Evolutionary conservation across 179 eudicot species (phyloP).

Genomic region (Sideroxylon spinosum): DNA sequence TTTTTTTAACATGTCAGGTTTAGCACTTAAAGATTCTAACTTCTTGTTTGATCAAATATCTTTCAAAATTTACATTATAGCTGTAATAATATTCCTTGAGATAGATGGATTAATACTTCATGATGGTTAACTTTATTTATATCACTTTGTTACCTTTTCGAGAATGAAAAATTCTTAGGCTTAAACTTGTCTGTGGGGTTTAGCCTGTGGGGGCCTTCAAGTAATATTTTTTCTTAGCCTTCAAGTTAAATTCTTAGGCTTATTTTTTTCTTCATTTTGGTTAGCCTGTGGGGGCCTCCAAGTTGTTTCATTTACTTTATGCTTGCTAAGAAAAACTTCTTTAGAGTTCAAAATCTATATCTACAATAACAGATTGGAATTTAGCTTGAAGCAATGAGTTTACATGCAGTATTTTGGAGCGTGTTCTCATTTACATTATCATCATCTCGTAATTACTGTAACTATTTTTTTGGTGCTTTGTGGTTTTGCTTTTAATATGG

Average conservation of each 20-base stretch:
- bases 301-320: background rate
- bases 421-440: background rate
- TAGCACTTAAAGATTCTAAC: conserved; percentile 16
- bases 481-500: background rate
- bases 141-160: background rate
- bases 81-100: background rate
- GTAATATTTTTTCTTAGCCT: too few species aligned
- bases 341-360: background rate
- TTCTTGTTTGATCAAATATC: background rate
- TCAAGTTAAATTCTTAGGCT: too few species aligned
- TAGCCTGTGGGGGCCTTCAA: too few species aligned
- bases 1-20: background rate
- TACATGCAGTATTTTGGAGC: background rate
- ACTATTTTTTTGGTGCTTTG: background rate
- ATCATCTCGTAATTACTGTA: background rate
- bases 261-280: background rate
- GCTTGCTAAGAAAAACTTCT: background rate
- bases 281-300: background rate
- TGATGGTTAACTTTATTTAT: background rate
- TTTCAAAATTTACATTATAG: background rate
- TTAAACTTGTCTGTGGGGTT: background rate
- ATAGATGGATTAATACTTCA: background rate
- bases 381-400: background rate
- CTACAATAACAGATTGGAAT: background rate
- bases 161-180: background rate